Evolutionary conservation across 2,329 filamentous ascomycete species (phyloP).

Genomic region (Lachnellula arida): DNA sequence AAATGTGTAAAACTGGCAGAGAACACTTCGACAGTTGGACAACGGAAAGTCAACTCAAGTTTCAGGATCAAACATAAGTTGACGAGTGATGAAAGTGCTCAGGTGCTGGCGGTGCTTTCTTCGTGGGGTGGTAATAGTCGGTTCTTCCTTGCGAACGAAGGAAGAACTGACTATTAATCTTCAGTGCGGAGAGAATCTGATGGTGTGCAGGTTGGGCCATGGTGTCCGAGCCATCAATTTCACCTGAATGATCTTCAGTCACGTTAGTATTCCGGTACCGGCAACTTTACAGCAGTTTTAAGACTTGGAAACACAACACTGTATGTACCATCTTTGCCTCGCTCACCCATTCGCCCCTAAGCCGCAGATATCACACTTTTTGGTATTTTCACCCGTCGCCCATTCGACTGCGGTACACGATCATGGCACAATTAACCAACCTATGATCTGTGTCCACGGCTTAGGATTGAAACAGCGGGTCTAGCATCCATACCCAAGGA

Average conservation of each 20-base stretch:
- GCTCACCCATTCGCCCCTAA: background rate
- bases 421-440: too few species aligned
- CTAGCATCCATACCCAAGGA: too few species aligned
- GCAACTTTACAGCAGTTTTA: background rate
- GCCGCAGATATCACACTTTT: background rate
- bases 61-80: constrained; percentile 13
- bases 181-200: constrained; percentile 7
- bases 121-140: constrained; percentile 12
- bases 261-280: background rate
- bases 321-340: background rate
- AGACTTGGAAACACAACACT: too few species aligned
- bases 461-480: too few species aligned
- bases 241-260: background rate
- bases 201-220: background rate
- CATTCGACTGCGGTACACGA: background rate
- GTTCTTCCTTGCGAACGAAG: too few species aligned
- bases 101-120: constrained; percentile 9
- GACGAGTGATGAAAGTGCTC: constrained; percentile 1
- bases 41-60: constrained; percentile 20
- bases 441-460: too few species aligned
- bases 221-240: background rate
- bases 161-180: too few species aligned
- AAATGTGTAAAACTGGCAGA: constrained; percentile 13
- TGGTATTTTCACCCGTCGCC: too few species aligned
- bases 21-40: constrained; percentile 15